Evolutionary conservation across 169 alveolate genomes (phyloP).

Genomic region (Amoebophrya sp.): DNA sequence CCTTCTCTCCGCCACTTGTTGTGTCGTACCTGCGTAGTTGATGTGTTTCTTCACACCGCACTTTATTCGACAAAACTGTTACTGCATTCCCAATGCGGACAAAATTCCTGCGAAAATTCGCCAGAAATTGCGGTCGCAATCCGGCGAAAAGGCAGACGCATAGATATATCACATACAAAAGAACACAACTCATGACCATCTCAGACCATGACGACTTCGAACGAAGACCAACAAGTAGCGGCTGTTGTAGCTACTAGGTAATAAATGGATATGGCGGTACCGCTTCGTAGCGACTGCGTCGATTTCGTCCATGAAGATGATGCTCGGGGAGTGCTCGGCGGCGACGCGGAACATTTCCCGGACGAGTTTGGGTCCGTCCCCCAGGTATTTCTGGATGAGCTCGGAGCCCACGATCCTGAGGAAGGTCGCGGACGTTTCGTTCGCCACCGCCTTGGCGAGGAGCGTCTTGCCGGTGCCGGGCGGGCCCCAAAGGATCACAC

Average conservation of each 20-base stretch:
- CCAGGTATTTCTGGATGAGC: constrained; percentile 93
- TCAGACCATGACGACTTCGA: too few species aligned
- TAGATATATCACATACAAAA: too few species aligned
- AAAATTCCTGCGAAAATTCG: too few species aligned
- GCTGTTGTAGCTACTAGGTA: too few species aligned
- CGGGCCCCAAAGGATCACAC: constrained; percentile 67
- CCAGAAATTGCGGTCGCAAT: too few species aligned
- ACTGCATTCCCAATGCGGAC: too few species aligned
- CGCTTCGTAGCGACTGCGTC: constrained; percentile 98
- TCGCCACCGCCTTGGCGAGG: constrained; percentile 88
- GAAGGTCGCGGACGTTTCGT: constrained; percentile 97
- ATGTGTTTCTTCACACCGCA: too few species aligned
- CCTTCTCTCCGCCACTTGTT: constrained; percentile 96
- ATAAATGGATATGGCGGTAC: constrained; percentile 23
- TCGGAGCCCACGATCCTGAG: constrained; percentile 98
- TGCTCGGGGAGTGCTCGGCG: constrained; percentile 94
- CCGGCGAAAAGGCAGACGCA: too few species aligned
- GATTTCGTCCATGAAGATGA: constrained; percentile 98
- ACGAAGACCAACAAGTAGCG: too few species aligned
- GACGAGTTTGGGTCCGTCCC: constrained; percentile 96
- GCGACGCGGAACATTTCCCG: constrained; percentile 98
- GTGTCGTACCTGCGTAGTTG: constrained; percentile 71
- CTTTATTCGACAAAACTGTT: too few species aligned
- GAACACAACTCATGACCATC: too few species aligned
- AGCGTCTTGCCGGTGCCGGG: constrained; percentile 88